These are phyloP conservation scores for Stygiomarasmius scandens DNA, from an alignment of 1,284 basidiomycete genomes.

Conservation along the genomic window DNA sequence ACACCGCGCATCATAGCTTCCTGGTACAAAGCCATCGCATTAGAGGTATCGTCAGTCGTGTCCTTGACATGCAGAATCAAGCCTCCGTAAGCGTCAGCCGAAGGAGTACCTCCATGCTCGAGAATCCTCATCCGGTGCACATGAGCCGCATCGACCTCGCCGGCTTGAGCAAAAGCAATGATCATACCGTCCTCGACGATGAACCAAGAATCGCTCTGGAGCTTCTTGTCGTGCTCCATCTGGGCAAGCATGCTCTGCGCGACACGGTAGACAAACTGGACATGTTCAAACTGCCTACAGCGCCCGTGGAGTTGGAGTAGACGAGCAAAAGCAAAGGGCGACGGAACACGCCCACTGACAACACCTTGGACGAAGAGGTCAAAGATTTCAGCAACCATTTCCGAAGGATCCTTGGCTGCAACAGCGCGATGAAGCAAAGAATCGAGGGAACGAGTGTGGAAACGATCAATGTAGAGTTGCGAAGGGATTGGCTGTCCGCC, in stretches of 20 bases:
- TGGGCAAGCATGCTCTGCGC: constrained; percentile 63
- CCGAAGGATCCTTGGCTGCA: background rate
- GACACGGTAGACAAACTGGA: constrained; percentile 69
- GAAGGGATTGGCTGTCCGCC: background rate
- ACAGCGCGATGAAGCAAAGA: background rate
- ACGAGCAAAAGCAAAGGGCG: constrained; percentile 56
- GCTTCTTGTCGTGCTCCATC: constrained; percentile 47
- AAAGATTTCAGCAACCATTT: background rate
- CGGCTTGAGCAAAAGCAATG: constrained; percentile 79
- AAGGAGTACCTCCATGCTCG: constrained; percentile 76
- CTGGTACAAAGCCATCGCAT: constrained; percentile 82
- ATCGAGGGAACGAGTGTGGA: background rate
- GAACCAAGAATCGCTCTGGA: constrained; percentile 71
- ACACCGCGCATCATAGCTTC: constrained; percentile 78
- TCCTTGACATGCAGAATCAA: constrained; percentile 87
- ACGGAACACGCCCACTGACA: constrained; percentile 40
- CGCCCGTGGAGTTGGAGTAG: constrained; percentile 76
- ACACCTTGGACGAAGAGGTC: background rate
- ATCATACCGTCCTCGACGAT: constrained; percentile 88
- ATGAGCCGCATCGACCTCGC: constrained; percentile 79
- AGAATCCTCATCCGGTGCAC: constrained; percentile 82
- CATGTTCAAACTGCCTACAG: constrained; percentile 58
- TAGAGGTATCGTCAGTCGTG: constrained; percentile 90
- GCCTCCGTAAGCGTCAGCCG: constrained; percentile 88
- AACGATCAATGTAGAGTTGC: background rate